These are phyloP conservation scores for Geotrichum ghanense DNA, from an alignment of 805 yeast species.

Conservation along the genomic window DNA sequence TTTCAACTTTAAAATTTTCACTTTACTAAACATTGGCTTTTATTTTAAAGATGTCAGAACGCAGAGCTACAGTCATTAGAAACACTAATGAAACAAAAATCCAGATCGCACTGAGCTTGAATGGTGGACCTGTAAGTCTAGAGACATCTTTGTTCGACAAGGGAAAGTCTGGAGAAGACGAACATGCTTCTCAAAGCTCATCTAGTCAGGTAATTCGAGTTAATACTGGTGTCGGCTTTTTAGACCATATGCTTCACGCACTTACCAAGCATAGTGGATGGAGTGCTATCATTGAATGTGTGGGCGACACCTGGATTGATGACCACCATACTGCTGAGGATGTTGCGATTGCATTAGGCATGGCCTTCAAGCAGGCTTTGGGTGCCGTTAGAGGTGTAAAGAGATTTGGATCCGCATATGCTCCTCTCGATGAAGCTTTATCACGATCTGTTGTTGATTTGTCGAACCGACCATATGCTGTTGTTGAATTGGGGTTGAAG, in stretches of 20 bases:
- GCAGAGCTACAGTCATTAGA: slow-evolving; percentile 44
- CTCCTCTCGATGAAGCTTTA: slow-evolving; percentile 93
- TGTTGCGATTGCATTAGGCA: slow-evolving; percentile 84
- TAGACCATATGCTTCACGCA: slow-evolving; percentile 97
- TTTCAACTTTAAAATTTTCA: too few species aligned
- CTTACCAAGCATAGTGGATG: slow-evolving; percentile 95
- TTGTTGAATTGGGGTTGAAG: slow-evolving; percentile 76
- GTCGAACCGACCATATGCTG: slow-evolving; percentile 87
- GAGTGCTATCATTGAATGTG: slow-evolving; percentile 81
- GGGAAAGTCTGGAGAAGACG: slow-evolving; percentile 18
- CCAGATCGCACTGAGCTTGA: slow-evolving; percentile 70
- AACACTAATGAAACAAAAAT: slow-evolving; percentile 90
- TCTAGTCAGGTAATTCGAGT: slow-evolving; percentile 63
- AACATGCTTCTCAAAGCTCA: slow-evolving; percentile 61
- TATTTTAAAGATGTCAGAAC: slow-evolving; percentile 1
- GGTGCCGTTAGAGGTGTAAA: slow-evolving; percentile 86
- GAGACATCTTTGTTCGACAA: slow-evolving; percentile 42
- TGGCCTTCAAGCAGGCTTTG: slow-evolving; percentile 78
- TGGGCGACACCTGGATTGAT: slow-evolving; percentile 91
- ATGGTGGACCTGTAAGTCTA: slow-evolving; percentile 70
- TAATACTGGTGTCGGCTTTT: slow-evolving; percentile 87
- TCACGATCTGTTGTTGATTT: slow-evolving; percentile 94
- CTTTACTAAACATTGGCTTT: too few species aligned
- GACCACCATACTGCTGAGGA: slow-evolving; percentile 98
- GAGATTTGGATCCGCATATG: slow-evolving; percentile 86